Evolutionary conservation across 108 stramenopile genomes (phyloP).

Genomic region (Cyclostephanos tholiformis): DNA sequence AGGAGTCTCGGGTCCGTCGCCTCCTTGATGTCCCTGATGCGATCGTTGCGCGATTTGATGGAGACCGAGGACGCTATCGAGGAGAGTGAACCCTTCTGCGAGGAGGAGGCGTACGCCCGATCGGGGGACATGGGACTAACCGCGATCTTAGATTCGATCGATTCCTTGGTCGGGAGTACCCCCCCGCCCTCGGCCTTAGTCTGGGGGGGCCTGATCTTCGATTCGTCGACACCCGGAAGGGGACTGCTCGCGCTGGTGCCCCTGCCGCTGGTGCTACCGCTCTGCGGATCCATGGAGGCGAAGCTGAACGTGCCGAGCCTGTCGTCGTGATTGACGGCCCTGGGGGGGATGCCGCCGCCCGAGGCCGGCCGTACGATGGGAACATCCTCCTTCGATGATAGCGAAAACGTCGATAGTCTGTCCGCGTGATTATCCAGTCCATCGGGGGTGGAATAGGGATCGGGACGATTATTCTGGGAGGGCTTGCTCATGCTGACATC

Average conservation of each 20-base stretch:
- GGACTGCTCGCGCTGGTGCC: conserved; percentile 13
- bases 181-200: background rate
- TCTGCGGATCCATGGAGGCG: conserved; percentile 7
- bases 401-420: conserved; percentile 15
- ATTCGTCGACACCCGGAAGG: background rate
- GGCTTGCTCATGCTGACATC: conserved; percentile 7
- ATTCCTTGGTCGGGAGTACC: background rate
- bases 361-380: background rate
- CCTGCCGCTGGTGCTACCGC: conserved; percentile 4
- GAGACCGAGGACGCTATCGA: conserved; percentile 42
- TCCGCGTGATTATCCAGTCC: conserved; percentile 15
- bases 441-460: background rate
- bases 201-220: conserved; percentile 7
- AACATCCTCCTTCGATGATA: conserved; percentile 14
- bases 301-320: conserved; percentile 27
- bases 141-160: background rate
- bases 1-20: conserved; percentile 29
- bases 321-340: conserved; percentile 16
- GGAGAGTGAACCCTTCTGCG: conserved; percentile 33
- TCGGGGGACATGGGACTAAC: background rate
- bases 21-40: conserved; percentile 27
- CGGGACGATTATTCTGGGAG: background rate
- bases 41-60: conserved; percentile 40
- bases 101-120: background rate
- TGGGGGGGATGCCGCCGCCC: background rate